A percentile compares a stretch with the other conserved stretches of the same genome.
phyloP scores from a whole-genome alignment of 768 basidiomycete genomes.

The Cyclocybe cylindracea region DNA sequence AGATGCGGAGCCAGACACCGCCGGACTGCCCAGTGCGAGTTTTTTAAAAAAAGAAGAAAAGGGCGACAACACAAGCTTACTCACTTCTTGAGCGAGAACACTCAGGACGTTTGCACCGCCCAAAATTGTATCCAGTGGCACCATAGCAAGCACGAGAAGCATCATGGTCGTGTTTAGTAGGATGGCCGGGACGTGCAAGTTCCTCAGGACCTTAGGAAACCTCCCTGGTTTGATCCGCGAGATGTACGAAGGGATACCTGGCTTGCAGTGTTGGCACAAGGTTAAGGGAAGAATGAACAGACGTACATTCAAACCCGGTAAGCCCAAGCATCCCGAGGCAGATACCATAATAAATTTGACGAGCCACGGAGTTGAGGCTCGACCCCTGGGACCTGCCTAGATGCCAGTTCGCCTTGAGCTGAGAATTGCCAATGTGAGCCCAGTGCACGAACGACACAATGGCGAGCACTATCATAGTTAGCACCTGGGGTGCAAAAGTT shows the following conservation, averaged over 20 bases:
- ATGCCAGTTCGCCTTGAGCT: conserved; percentile 59
- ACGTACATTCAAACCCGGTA: conserved; percentile 69
- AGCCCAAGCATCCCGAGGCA: conserved; percentile 74
- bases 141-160: conserved; percentile 57
- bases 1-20: conserved; percentile 61
- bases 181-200: conserved; percentile 62
- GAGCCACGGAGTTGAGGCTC: conserved; percentile 29
- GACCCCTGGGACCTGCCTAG: conserved; percentile 31
- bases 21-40: conserved; percentile 39
- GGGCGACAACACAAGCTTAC: background rate
- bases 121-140: conserved; percentile 52
- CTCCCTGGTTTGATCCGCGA: conserved; percentile 56
- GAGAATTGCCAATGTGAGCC: conserved; percentile 46
- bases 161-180: conserved; percentile 57
- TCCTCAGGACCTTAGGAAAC: conserved; percentile 63
- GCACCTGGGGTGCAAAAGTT: conserved; percentile 35
- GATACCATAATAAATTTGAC: conserved; percentile 62
- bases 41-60: background rate
- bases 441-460: conserved; percentile 52
- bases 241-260: conserved; percentile 66
- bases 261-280: background rate
- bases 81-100: conserved; percentile 59
- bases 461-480: conserved; percentile 57
- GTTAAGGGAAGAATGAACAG: background rate
- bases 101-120: conserved; percentile 63